Percentiles rank a stretch among this genome's conserved stretches.
Conservation (phyloP, 73 alveolate genomes). For the Paramecium sexaurelia region DNA sequence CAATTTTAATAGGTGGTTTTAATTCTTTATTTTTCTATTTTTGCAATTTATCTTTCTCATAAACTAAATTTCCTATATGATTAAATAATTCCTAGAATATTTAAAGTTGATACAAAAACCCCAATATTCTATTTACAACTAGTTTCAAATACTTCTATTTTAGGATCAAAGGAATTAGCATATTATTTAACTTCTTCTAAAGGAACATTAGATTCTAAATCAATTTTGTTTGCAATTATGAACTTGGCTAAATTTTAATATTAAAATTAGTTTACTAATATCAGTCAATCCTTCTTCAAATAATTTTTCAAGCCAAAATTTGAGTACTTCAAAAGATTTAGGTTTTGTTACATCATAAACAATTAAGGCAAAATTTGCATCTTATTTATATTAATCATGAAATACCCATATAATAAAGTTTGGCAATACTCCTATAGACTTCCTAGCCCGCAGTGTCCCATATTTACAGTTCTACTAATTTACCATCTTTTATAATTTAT, state of each 20-base stretch:
- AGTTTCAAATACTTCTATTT: neutral
- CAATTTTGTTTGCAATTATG: neutral
- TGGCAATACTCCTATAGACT: neutral
- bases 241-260: neutral
- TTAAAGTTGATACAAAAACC: neutral
- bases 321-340: constrained; percentile 74
- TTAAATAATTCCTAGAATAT: neutral
- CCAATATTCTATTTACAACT: constrained; percentile 36
- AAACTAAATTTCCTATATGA: neutral
- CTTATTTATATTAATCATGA: neutral
- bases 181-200: neutral
- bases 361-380: constrained; percentile 80
- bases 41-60: neutral
- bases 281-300: neutral
- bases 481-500: neutral
- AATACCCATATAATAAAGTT: constrained; percentile 7
- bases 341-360: constrained; percentile 85
- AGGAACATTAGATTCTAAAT: neutral
- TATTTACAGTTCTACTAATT: neutral
- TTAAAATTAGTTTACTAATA: neutral
- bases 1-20: neutral
- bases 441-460: constrained; percentile 26
- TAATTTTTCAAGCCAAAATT: constrained; percentile 78
- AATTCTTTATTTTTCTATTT: neutral
- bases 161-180: neutral